phyloP scores from a whole-genome alignment of 169 alveolate species.

The Plasmodium ovale region DNA sequence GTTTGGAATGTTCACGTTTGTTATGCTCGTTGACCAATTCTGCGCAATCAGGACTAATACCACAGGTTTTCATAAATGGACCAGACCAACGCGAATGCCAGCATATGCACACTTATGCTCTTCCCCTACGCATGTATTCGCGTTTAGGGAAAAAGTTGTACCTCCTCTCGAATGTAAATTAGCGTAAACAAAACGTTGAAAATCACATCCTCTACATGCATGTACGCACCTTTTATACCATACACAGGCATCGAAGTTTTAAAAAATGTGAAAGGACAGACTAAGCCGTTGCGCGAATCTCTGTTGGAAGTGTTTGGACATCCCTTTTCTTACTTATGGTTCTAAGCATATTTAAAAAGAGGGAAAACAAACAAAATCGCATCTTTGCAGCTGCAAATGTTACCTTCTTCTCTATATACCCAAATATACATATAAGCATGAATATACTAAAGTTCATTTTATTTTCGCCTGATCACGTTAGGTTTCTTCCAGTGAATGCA shows the following conservation, averaged over 20 bases:
- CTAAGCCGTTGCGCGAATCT: conserved; percentile 22
- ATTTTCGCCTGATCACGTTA: neutral
- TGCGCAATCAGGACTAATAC: conserved; percentile 66
- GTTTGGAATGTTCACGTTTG: conserved; percentile 53
- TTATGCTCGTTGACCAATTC: conserved; percentile 68
- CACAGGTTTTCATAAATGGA: conserved; percentile 59
- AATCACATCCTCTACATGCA: no score
- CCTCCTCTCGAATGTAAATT: no score
- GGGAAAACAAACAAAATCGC: no score
- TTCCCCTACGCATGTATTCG: neutral
- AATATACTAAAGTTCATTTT: no score
- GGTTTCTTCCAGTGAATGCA: conserved; percentile 20
- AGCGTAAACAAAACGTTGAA: no score
- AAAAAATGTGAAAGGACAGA: conserved; percentile 34
- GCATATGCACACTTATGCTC: neutral
- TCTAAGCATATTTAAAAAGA: neutral
- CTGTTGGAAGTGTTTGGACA: conserved; percentile 55
- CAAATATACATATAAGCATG: no score
- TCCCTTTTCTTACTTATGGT: conserved; percentile 57
- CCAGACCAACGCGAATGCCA: neutral
- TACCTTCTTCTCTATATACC: no score
- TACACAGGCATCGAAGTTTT: conserved; percentile 48
- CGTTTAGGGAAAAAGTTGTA: no score
- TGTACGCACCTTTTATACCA: neutral
- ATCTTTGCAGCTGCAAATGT: no score